A percentile compares a stretch with the other conserved stretches of the same genome.
These are phyloP conservation scores for Botrytis fabae DNA, from an alignment of 2,329 filamentous ascomycete species.

Conservation along the genomic window DNA sequence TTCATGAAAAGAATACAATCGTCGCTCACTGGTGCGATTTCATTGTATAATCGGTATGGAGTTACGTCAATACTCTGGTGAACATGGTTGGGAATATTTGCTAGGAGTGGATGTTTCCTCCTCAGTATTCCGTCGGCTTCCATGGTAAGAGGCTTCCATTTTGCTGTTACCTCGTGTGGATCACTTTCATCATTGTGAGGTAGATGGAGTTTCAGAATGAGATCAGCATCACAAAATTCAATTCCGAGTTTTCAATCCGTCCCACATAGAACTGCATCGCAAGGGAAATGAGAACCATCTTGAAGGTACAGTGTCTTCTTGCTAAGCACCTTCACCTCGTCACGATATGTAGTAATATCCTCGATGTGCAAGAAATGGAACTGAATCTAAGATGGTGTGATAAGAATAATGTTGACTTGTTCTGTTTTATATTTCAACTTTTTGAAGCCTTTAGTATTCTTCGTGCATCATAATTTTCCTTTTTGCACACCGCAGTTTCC, in stretches of 20 bases:
- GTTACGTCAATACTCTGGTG: conserved; percentile 9
- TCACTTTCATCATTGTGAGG: conserved; percentile 31
- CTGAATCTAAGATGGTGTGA: neutral
- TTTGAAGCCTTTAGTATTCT: conserved; percentile 19
- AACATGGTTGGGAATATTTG: conserved; percentile 22
- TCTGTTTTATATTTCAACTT: conserved; percentile 6
- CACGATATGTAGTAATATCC: neutral
- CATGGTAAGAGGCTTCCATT: conserved; percentile 35
- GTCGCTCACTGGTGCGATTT: conserved; percentile 18
- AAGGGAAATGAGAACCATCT: conserved; percentile 28
- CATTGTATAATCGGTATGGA: conserved; percentile 23
- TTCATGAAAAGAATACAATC: conserved; percentile 23
- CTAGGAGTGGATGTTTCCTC: conserved; percentile 18
- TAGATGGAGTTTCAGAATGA: conserved; percentile 32
- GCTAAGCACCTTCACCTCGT: conserved; percentile 29
- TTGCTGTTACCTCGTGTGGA: conserved; percentile 26
- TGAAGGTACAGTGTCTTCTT: conserved; percentile 29
- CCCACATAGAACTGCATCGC: conserved; percentile 36
- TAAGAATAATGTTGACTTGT: neutral
- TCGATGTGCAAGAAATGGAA: neutral
- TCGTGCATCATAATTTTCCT: neutral
- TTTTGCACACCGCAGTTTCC: neutral
- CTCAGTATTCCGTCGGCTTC: conserved; percentile 18
- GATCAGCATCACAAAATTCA: conserved; percentile 33
- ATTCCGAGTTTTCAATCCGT: conserved; percentile 36